Base-by-base conservation (phyloP, 2,329 filamentous ascomycete genomes). In the Gyromitra esculenta region DNA sequence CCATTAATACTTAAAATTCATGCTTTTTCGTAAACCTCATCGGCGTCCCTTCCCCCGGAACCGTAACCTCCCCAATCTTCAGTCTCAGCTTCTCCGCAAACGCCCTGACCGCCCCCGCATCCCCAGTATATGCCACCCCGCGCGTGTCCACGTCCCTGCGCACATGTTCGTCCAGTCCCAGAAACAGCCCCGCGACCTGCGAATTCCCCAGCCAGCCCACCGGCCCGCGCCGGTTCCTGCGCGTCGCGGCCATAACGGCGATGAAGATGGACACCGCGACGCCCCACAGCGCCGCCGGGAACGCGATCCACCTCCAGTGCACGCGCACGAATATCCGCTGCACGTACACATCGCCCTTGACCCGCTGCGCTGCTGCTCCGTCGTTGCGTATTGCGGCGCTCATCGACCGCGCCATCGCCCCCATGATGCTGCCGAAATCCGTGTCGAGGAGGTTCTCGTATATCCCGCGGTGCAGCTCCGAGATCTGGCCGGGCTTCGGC, bases 301-400 rank as follows among this genome's bases (percentile, higher is more conserved):
- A 70, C 25, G 64, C 64, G n/a, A 76, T 56, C 76, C 76, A 78
- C 8, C 15, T 15, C 76, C 76, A 78, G 6, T 70, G n/a, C 0
- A 73, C 69, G 1, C 8, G 21, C 9, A 77, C 50, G 8, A 69
- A 54, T 1, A 52, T 21, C 13, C 21, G 13, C 31, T 62, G 15
- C 1, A 62, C 54, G 13, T 50, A 69, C n/a, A 68, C 67, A 5
- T 39, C 41, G 1, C 76, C 76, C 11, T 39, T 25, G 5, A 57
- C 66, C 6, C 41, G 37, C 35, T 72, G 21, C 21, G 15, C 25
- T 1, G 15, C 15, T 0, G 31, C 35, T 7, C 41, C 67, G 7
- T 77, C 77, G 45, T 77, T 76, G 1, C 75, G 50, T 21, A 79
- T 75, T 15, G 75, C 77, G 1, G 71, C 65, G 5, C 56, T 72